Conservation (phyloP, 208 protist genomes). For the Giardia muris region DNA sequence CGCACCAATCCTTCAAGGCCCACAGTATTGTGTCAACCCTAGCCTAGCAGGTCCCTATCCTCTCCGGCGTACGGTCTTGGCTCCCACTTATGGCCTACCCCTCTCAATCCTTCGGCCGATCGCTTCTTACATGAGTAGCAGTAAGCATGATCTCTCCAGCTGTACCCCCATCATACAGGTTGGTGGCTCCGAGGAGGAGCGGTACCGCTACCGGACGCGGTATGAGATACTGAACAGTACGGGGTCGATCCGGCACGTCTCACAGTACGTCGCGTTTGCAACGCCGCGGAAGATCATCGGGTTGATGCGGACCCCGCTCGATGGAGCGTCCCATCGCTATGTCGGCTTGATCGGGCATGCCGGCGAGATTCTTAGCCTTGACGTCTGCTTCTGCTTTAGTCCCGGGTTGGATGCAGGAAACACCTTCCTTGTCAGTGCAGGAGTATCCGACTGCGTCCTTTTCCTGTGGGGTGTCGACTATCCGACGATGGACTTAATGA, state of each 20-base stretch:
- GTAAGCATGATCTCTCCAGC: neutral
- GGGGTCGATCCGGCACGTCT: neutral
- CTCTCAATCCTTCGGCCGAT: neutral
- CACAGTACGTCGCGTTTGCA: neutral
- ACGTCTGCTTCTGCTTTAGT: slow-evolving; percentile 5
- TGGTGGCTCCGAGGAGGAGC: neutral
- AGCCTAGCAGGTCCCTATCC: slow-evolving; percentile 21
- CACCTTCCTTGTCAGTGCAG: slow-evolving; percentile 6
- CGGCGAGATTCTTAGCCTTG: neutral
- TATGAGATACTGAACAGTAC: slow-evolving; percentile 17
- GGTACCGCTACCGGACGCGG: neutral
- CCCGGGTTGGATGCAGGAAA: neutral
- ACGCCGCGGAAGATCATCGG: slow-evolving; percentile 19
- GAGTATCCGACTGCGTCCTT: neutral
- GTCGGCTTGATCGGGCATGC: neutral
- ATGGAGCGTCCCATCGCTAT: slow-evolving; percentile 18
- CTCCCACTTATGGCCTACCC: slow-evolving; percentile 5
- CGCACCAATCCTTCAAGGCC: neutral
- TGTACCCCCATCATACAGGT: neutral
- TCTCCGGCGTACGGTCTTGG: neutral
- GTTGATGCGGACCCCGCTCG: slow-evolving; percentile 11
- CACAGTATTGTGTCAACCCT: neutral
- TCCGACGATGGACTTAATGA: neutral
- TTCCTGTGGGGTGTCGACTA: slow-evolving; percentile 11
- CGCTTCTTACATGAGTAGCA: neutral